These are phyloP conservation scores for Gentiana dahurica DNA, from an alignment of 257 asterid genomes.

Conservation along the genomic window DNA sequence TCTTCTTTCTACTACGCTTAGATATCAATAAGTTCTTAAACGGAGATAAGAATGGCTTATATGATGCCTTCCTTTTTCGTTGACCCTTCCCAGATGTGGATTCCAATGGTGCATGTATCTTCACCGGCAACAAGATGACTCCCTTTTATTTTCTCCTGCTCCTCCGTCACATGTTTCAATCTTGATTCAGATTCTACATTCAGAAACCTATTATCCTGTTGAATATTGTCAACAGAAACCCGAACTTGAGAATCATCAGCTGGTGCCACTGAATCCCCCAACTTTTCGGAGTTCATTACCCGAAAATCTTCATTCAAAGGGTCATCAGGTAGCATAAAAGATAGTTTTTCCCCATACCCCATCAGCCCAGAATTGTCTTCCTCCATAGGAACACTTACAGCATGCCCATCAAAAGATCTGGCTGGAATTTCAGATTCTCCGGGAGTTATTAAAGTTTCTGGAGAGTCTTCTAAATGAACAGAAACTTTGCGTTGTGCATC, in stretches of 20 bases:
- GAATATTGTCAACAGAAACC: constrained; percentile 16
- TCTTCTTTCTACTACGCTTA: constrained; percentile 38
- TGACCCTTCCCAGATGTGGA: constrained; percentile 23
- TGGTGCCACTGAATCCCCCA: constrained; percentile 9
- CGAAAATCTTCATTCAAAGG: background rate
- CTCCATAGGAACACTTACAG: constrained; percentile 16
- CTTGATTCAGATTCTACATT: constrained; percentile 19
- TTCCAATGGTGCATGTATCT: constrained; percentile 21
- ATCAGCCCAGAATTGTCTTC: constrained; percentile 10
- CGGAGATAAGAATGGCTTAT: constrained; percentile 36
- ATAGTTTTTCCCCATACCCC: background rate
- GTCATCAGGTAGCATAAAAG: background rate
- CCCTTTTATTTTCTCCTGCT: constrained; percentile 12
- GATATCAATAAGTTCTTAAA: constrained; percentile 44
- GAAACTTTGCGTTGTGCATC: constrained; percentile 19
- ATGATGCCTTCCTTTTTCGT: constrained; percentile 28
- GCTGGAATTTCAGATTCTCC: constrained; percentile 20
- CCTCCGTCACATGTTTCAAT: constrained; percentile 16
- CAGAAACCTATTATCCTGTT: constrained; percentile 12
- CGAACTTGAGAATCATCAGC: constrained; percentile 13
- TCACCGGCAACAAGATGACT: constrained; percentile 9
- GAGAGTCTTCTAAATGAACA: constrained; percentile 14
- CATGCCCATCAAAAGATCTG: constrained; percentile 13
- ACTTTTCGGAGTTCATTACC: constrained; percentile 18
- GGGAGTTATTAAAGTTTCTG: constrained; percentile 8